Conservation (phyloP, 2,329 filamentous ascomycete genomes). For the Monilinia fructigena region DNA sequence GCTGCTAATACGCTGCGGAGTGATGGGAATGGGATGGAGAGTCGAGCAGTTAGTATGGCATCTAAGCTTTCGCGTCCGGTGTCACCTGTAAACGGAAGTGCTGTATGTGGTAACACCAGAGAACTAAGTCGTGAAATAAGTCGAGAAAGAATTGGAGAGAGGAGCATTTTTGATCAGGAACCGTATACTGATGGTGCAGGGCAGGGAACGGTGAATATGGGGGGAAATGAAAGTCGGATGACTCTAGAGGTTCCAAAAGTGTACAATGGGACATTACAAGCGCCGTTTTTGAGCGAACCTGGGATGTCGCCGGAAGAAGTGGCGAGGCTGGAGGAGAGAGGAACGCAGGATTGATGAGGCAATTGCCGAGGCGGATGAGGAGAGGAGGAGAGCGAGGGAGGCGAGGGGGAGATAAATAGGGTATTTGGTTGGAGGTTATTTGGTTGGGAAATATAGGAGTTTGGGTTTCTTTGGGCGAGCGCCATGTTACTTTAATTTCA, state of each 20-base stretch:
- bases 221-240: background rate
- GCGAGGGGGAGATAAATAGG: background rate
- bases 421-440: too few species aligned
- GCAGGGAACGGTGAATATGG: background rate
- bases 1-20: background rate
- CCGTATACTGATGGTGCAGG: slow-evolving; percentile 3
- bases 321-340: slow-evolving; percentile 36
- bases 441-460: too few species aligned
- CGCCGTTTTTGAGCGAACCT: slow-evolving; percentile 31
- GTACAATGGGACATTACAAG: background rate
- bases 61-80: background rate
- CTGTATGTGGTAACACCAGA: background rate
- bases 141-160: background rate
- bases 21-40: background rate
- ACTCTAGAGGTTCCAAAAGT: slow-evolving; percentile 5
- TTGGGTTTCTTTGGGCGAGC: too few species aligned
- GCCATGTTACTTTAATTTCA: background rate
- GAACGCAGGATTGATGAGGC: slow-evolving; percentile 38
- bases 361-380: slow-evolving; percentile 35
- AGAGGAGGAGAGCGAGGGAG: slow-evolving; percentile 22
- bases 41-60: background rate
- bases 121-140: background rate
- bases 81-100: background rate
- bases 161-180: background rate
- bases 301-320: slow-evolving; percentile 36